These are phyloP conservation scores for Linaria vulgaris DNA, from an alignment of 257 asterid species.

Conservation along the genomic window DNA sequence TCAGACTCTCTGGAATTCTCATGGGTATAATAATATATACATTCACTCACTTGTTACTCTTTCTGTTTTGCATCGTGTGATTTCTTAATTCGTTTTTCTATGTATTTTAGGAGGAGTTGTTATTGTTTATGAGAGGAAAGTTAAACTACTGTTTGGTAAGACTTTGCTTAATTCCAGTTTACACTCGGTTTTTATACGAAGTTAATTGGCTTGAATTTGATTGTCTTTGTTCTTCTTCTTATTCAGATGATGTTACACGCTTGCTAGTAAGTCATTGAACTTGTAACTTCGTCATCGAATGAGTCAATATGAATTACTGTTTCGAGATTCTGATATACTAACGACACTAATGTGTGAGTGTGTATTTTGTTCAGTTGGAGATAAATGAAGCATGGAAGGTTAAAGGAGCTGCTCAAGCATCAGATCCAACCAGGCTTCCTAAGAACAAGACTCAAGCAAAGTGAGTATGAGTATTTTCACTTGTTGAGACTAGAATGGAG, in stretches of 20 bases:
- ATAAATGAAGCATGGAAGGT: constrained; percentile 92
- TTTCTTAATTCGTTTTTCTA: not conserved
- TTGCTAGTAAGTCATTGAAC: constrained; percentile 56
- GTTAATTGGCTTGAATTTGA: not conserved
- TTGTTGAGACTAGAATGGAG: no score
- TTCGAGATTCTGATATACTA: not conserved
- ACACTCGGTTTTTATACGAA: not conserved
- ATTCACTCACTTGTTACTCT: not conserved
- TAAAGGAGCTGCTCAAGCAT: constrained; percentile 45
- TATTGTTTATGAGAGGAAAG: constrained; percentile 91
- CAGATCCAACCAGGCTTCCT: constrained; percentile 68
- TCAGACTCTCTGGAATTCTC: constrained; percentile 92
- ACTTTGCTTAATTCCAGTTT: constrained; percentile 15
- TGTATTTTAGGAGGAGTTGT: constrained; percentile 79
- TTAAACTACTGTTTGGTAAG: constrained; percentile 79
- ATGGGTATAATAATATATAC: constrained; percentile 59
- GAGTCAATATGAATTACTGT: not conserved
- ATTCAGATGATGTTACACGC: constrained; percentile 84
- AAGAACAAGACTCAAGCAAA: constrained; percentile 75
- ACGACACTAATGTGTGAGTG: not conserved
- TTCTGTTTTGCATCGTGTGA: constrained; percentile 4
- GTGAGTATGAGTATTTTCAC: constrained; percentile 40
- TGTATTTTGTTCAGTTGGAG: constrained; percentile 57
- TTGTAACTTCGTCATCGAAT: constrained; percentile 1
- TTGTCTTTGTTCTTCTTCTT: not conserved